A percentile compares a stretch with the other conserved stretches of the same genome.
phyloP scores from a whole-genome alignment of 2,329 filamentous ascomycete genomes.

The Atkinsonella texensis region DNA sequence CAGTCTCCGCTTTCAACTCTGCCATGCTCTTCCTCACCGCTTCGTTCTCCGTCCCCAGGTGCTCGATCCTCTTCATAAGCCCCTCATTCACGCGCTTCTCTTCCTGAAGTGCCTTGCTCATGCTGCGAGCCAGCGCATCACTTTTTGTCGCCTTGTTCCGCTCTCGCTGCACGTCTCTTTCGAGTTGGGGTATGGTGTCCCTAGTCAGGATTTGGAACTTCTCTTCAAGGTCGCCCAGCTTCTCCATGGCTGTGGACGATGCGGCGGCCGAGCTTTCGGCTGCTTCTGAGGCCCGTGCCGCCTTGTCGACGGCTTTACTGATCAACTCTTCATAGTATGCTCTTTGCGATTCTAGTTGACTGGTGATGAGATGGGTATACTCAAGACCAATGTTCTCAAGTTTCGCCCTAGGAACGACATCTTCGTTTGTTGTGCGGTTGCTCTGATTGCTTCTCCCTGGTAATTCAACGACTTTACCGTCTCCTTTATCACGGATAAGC shows the following conservation, averaged over 20 bases:
- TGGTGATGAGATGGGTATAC: conserved; percentile 87
- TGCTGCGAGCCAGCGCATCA: conserved; percentile 59
- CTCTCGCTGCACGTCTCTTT: conserved; percentile 60
- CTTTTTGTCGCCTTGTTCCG: conserved; percentile 58
- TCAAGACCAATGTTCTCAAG: conserved; percentile 74
- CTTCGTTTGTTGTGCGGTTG: conserved; percentile 35
- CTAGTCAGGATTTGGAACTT: conserved; percentile 32
- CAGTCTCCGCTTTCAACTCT: conserved; percentile 48
- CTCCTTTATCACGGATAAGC: conserved; percentile 84
- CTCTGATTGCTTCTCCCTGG: conserved; percentile 39
- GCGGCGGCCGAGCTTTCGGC: conserved; percentile 49
- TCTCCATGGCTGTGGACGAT: conserved; percentile 35
- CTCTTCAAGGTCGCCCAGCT: conserved; percentile 39
- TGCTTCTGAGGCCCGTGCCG: conserved; percentile 55
- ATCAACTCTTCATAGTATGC: conserved; percentile 91
- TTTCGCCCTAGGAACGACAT: conserved; percentile 59
- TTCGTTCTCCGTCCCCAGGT: conserved; percentile 53
- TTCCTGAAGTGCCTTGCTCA: conserved; percentile 69
- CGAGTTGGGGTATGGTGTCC: conserved; percentile 53
- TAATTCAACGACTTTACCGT: conserved; percentile 87
- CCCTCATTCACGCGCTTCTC: conserved; percentile 77
- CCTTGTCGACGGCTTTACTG: conserved; percentile 81
- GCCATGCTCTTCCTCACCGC: conserved; percentile 44
- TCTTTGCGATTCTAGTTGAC: conserved; percentile 84
- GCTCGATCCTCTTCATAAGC: conserved; percentile 69